phyloP scores from a whole-genome alignment of 23 red algal species.

The Agarophyton chilense region DNA sequence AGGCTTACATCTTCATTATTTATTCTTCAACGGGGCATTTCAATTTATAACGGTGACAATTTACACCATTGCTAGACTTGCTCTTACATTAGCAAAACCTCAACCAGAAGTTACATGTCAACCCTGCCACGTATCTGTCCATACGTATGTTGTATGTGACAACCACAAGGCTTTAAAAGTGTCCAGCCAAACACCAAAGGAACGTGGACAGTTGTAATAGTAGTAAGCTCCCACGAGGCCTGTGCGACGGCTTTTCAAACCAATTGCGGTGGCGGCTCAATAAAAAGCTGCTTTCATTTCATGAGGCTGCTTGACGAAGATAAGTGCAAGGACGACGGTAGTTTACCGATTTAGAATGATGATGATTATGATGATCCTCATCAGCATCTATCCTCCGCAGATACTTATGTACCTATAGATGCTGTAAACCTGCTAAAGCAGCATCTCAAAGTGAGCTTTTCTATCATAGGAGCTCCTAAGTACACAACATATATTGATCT shows the following conservation, averaged over 20 bases:
- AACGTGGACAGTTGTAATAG: no score
- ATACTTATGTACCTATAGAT: not conserved
- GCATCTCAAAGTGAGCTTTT: not conserved
- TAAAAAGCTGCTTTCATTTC: not conserved
- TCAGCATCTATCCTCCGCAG: not conserved
- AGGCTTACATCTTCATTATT: no score
- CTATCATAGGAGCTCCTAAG: not conserved
- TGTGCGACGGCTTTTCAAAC: conserved; percentile 4
- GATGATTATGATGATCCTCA: not conserved
- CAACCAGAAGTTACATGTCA: no score
- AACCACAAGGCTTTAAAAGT: no score
- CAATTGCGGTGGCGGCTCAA: not conserved
- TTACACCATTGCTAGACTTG: no score
- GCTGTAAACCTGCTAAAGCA: not conserved
- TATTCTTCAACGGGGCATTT: no score
- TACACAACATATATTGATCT: not conserved
- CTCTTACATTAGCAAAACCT: no score
- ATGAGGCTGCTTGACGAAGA: conserved; percentile 5
- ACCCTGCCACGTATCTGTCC: no score
- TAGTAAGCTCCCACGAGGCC: no score
- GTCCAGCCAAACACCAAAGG: no score
- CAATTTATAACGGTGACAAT: no score
- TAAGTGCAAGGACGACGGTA: not conserved
- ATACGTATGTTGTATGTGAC: no score
- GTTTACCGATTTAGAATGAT: not conserved